A percentile compares a stretch with the other conserved stretches of the same genome.
Evolutionary conservation across 2,329 filamentous ascomycete genomes (phyloP).

Genomic region (Colletotrichum theobromicola): DNA sequence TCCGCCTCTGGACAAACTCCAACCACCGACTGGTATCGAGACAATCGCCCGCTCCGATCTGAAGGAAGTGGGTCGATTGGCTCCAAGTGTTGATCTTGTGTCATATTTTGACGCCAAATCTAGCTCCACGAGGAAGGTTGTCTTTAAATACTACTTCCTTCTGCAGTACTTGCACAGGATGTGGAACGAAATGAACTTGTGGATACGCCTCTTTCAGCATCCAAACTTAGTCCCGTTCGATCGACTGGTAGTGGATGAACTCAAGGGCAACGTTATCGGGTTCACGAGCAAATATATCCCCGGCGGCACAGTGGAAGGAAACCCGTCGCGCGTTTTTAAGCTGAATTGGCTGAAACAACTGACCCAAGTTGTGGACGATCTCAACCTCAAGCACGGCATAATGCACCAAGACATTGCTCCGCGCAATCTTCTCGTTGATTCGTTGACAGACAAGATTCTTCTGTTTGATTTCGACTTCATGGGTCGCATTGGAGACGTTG

Average conservation of each 20-base stretch:
- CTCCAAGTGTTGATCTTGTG: not conserved
- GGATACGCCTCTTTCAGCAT: slow-evolving; percentile 38
- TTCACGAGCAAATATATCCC: slow-evolving; percentile 32
- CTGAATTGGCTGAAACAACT: slow-evolving; percentile 40
- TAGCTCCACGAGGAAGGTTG: not conserved
- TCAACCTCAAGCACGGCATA: slow-evolving; percentile 42
- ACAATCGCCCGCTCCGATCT: not conserved
- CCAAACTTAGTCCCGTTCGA: slow-evolving; percentile 42
- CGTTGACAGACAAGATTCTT: slow-evolving; percentile 33
- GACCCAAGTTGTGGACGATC: slow-evolving; percentile 36
- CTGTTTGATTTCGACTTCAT: slow-evolving; percentile 41
- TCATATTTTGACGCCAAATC: not conserved
- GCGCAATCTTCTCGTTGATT: slow-evolving; percentile 41
- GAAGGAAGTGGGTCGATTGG: not conserved
- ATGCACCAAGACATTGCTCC: slow-evolving; percentile 42
- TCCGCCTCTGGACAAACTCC: slow-evolving; percentile 24
- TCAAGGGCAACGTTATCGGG: slow-evolving; percentile 36
- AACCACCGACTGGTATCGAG: slow-evolving; percentile 21
- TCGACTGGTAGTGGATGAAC: slow-evolving; percentile 35
- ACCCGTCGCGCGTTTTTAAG: not conserved
- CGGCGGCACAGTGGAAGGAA: not conserved
- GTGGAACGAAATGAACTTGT: slow-evolving; percentile 41
- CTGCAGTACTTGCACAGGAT: slow-evolving; percentile 21
- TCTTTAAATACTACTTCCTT: not conserved
- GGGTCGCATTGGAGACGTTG: slow-evolving; percentile 23